Percentiles rank a stretch among this genome's conserved stretches.
Evolutionary conservation across 176 grass and related monocot genomes (phyloP).

Genomic region (bread wheat (Triticum aestivum)): DNA sequence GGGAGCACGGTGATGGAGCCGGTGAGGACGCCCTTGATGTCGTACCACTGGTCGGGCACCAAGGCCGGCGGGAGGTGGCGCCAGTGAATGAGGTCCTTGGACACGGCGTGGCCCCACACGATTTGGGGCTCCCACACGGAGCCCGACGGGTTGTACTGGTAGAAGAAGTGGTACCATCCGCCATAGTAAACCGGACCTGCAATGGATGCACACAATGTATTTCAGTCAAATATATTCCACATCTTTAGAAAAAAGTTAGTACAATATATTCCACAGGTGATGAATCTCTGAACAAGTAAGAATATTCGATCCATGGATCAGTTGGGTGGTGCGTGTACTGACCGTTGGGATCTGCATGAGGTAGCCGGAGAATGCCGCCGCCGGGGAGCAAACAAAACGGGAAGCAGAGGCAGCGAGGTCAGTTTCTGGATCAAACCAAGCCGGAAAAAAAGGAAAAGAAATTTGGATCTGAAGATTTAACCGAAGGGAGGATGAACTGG

Average conservation of each 20-base stretch:
- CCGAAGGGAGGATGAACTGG: too few relatives aligned
- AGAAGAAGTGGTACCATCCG: constrained; percentile 31
- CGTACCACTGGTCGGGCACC: constrained; percentile 15
- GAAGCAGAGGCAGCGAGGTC: background rate
- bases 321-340: background rate
- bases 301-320: background rate
- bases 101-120: constrained; percentile 3
- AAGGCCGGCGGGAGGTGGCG: background rate
- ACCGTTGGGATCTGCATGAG: background rate
- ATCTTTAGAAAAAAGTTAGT: too few relatives aligned
- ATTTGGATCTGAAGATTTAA: background rate
- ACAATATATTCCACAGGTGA: background rate
- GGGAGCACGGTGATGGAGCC: constrained; percentile 12
- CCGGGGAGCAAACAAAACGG: background rate
- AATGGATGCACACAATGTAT: background rate
- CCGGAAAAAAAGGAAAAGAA: background rate
- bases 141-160: background rate
- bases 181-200: constrained; percentile 55
- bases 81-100: background rate
- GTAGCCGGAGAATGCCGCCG: background rate
- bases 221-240: background rate
- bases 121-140: background rate
- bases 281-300: background rate
- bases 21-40: background rate
- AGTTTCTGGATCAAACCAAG: background rate